These are phyloP conservation scores for Suhomyces wounanorum DNA, from an alignment of 1,139 yeast species.

Conservation along the genomic window DNA sequence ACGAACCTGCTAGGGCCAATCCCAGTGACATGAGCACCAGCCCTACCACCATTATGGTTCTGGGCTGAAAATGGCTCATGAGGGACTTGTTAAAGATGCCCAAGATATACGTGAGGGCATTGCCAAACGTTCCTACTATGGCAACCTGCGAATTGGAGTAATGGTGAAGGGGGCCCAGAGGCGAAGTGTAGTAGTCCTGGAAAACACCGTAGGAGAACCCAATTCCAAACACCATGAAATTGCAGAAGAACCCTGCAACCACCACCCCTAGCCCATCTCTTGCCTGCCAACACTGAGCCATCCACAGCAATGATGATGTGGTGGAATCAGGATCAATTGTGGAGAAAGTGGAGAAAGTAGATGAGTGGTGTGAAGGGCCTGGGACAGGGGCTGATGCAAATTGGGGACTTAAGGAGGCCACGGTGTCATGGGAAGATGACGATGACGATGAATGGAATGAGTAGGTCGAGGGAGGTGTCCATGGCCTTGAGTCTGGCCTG, in stretches of 20 bases:
- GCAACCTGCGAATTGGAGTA: conserved; percentile 30
- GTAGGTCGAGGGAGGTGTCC: background rate
- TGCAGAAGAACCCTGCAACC: conserved; percentile 34
- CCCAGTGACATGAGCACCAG: conserved; percentile 29
- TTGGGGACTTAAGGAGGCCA: background rate
- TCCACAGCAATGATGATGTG: background rate
- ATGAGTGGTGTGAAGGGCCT: background rate
- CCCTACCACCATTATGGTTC: conserved; percentile 29
- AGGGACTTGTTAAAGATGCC: conserved; percentile 29
- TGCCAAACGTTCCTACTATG: conserved; percentile 31
- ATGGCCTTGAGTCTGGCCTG: background rate
- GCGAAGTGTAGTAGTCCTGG: conserved; percentile 34
- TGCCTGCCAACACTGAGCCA: background rate
- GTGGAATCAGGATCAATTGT: background rate
- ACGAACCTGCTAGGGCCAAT: conserved; percentile 27
- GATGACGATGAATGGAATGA: background rate
- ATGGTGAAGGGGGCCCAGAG: conserved; percentile 27
- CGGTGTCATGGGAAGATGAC: background rate
- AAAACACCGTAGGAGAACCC: conserved; percentile 38
- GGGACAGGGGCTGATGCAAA: background rate
- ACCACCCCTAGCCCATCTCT: conserved; percentile 5
- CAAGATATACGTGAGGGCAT: conserved; percentile 29
- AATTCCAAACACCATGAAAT: conserved; percentile 37
- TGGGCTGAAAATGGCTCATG: conserved; percentile 21
- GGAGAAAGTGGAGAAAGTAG: background rate